Evolutionary conservation across 306 rosid species (phyloP).

Genomic region (Cucumis hystrix): DNA sequence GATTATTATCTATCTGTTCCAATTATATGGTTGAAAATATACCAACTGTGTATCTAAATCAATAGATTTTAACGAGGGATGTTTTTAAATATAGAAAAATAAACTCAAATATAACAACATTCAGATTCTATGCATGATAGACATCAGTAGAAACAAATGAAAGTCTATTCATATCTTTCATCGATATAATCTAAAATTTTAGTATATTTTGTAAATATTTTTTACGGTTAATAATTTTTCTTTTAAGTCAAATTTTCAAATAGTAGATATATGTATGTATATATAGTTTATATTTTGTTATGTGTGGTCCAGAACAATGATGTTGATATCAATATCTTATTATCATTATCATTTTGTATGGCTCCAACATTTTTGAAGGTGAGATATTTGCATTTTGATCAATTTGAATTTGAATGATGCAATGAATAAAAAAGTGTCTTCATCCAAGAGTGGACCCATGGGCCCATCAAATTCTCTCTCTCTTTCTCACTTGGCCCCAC

Average conservation of each 20-base stretch:
- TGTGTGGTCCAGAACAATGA: background rate
- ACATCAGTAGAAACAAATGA: too few relatives aligned
- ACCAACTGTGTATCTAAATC: too few relatives aligned
- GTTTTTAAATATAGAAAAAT: too few relatives aligned
- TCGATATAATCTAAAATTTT: too few relatives aligned
- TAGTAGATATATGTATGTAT: background rate
- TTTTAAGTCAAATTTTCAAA: background rate
- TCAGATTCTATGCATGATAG: too few relatives aligned
- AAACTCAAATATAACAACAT: too few relatives aligned
- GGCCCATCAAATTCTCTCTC: background rate
- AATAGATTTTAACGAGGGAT: too few relatives aligned
- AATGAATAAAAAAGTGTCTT: background rate
- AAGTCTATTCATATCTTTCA: too few relatives aligned
- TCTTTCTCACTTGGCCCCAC: background rate
- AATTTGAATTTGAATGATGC: background rate
- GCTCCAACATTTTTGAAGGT: background rate
- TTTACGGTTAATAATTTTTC: too few relatives aligned
- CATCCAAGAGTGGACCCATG: background rate
- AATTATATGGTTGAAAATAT: too few relatives aligned
- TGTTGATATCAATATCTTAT: background rate
- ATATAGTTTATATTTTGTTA: background rate
- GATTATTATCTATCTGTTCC: too few relatives aligned
- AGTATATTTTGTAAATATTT: too few relatives aligned
- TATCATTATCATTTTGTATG: background rate
- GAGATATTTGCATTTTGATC: background rate